Conservation (phyloP, 169 alveolate genomes). For the Cryptosporidium viatorum region DNA sequence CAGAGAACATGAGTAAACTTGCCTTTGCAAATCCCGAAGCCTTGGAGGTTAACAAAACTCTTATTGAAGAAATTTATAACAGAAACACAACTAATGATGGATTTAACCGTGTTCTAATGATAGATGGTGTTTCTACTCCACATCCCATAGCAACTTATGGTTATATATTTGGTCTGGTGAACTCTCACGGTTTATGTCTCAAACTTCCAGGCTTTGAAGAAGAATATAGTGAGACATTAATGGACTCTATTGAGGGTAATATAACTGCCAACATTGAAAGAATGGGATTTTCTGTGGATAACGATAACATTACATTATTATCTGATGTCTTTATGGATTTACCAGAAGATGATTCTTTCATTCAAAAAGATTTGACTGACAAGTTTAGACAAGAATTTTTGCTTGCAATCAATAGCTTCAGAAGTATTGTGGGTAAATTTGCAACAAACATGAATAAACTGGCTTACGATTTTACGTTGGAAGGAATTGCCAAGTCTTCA, state of each 20-base stretch:
- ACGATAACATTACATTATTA: slow-evolving; percentile 37
- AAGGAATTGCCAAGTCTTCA: slow-evolving; percentile 61
- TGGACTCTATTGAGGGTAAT: slow-evolving; percentile 56
- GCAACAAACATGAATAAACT: slow-evolving; percentile 72
- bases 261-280: slow-evolving; percentile 49
- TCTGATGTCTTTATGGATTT: slow-evolving; percentile 60
- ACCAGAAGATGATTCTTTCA: slow-evolving; percentile 40
- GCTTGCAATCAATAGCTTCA: slow-evolving; percentile 66
- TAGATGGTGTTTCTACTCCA: slow-evolving; percentile 65
- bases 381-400: slow-evolving; percentile 66
- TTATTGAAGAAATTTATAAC: slow-evolving; percentile 13
- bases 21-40: slow-evolving; percentile 69
- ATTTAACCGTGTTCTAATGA: slow-evolving; percentile 27
- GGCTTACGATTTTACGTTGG: slow-evolving; percentile 66
- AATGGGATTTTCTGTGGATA: slow-evolving; percentile 45
- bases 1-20: slow-evolving; percentile 58
- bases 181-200: slow-evolving; percentile 70
- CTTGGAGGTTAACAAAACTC: slow-evolving; percentile 42
- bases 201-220: slow-evolving; percentile 41
- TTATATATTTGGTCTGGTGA: slow-evolving; percentile 49
- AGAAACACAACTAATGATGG: slow-evolving; percentile 2
- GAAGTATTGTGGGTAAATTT: slow-evolving; percentile 65
- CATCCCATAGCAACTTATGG: slow-evolving; percentile 72
- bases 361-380: slow-evolving; percentile 56
- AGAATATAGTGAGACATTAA: slow-evolving; percentile 44